Evolutionary conservation across 2,329 filamentous ascomycete genomes (phyloP), one percentile per base, ranked within the genome.

Genomic region (Pseudopithomyces maydicus): DNA sequence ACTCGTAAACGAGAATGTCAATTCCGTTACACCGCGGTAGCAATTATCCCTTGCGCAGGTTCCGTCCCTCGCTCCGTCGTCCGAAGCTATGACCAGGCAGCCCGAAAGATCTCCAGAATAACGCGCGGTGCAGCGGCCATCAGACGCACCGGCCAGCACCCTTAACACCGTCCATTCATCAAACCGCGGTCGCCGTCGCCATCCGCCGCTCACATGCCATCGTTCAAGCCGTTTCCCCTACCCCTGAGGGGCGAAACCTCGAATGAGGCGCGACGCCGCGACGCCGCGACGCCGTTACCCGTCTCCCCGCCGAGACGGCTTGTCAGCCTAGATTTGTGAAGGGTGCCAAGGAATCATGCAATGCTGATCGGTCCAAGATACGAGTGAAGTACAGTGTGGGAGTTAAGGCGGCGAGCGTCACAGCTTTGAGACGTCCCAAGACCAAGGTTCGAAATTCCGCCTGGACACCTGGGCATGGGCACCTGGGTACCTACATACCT

Each of bases 81-180:
- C 58, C 52, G 49, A 54, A 65, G 72, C 72, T 70, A 62, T 62
- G 70, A 62, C 71, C 72, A 66, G 50, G 46, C 54, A 42, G 52
- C 51, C 42, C 26, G 44, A 45, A 49, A 53, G 56, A 56, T 66
- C 64, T 62, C 50, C 54, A 44, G 52, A 65, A 64, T 41, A 55
- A 50, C 54, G 61, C 54, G 61, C 66, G 52, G 65, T 65, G 70
- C 67, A 70, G 65, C 61, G 68, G 64, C 68, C 67, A 71, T 55
- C 57, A 52, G 51, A 63, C 54, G n/a, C n/a, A n/a, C n/a, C n/a
- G 67, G 58, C 59, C 66, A 67, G 62, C 60, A 64, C 65, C 54
- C 52, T 33, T 32, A 55, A 22, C 19, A 33, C 12, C 19, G 12
- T 29, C 36, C 26, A n/a, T 41, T 32, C 15, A 19, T 38, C 32